phyloP scores from a whole-genome alignment of 75 land plant genomes.

The Cupressus sempervirens region DNA sequence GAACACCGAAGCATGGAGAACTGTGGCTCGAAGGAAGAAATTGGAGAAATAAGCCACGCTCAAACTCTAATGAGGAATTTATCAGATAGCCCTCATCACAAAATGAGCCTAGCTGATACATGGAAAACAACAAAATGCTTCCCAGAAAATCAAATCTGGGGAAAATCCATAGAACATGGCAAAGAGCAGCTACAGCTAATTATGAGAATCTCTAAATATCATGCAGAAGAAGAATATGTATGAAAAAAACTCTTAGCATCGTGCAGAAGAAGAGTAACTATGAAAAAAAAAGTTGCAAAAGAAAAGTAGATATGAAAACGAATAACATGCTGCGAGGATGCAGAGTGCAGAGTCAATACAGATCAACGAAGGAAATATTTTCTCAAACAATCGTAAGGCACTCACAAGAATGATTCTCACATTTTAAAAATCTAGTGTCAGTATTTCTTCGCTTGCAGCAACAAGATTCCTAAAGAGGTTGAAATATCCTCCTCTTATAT shows the following conservation, averaged over 20 bases:
- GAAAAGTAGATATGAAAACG: too few species aligned
- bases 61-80: too few species aligned
- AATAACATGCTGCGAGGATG: not conserved
- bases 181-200: not conserved
- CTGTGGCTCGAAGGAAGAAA: too few species aligned
- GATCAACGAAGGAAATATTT: not conserved
- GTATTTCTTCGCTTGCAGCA: not conserved
- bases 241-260: not conserved
- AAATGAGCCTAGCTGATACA: too few species aligned
- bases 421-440: not conserved
- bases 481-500: not conserved
- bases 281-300: too few species aligned
- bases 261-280: too few species aligned
- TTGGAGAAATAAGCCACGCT: too few species aligned
- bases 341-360: not conserved
- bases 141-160: not conserved
- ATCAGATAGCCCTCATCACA: too few species aligned
- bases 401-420: not conserved
- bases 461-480: not conserved
- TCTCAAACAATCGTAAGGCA: not conserved
- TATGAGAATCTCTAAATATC: not conserved
- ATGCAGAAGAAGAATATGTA: not conserved
- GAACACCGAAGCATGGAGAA: too few species aligned
- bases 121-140: not conserved
- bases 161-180: not conserved